Evolutionary conservation across 495 filamentous ascomycete genomes (phyloP).

Genomic region (Pseudotulostoma volvatum): DNA sequence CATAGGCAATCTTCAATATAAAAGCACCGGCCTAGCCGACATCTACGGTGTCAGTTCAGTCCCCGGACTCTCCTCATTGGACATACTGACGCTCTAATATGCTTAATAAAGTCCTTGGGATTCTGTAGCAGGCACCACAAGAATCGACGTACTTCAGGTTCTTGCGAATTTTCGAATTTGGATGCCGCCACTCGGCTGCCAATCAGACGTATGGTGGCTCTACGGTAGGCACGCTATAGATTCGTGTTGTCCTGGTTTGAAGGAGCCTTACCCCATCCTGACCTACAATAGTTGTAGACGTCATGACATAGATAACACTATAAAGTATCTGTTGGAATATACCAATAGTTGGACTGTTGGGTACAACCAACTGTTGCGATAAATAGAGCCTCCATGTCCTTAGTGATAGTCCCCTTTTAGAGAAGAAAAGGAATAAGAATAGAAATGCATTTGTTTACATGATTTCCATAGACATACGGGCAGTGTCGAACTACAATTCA

Average conservation of each 20-base stretch:
- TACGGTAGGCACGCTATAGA: conserved; percentile 11
- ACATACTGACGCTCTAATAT: conserved; percentile 22
- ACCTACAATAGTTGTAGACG: neutral
- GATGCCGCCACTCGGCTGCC: conserved; percentile 18
- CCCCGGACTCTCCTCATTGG: neutral
- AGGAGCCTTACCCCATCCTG: conserved; percentile 18
- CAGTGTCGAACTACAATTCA: conserved; percentile 20
- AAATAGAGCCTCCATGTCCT: too few species aligned
- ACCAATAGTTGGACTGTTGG: too few species aligned
- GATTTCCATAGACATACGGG: too few species aligned
- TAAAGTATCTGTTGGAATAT: neutral
- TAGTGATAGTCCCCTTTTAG: too few species aligned
- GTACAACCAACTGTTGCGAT: too few species aligned
- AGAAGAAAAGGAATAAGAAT: too few species aligned
- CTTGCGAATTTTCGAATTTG: conserved; percentile 20
- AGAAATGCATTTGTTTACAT: too few species aligned
- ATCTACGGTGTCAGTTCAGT: too few species aligned
- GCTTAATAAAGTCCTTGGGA: too few species aligned
- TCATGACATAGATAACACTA: neutral
- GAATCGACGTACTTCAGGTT: conserved; percentile 22
- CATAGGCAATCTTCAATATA: too few species aligned
- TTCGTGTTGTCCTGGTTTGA: conserved; percentile 19
- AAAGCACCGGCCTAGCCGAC: conserved; percentile 33
- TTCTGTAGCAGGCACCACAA: conserved; percentile 22
- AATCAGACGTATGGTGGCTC: conserved; percentile 10